phyloP scores from a whole-genome alignment of 2,329 filamentous ascomycete genomes.

The Aspergillus intermedius region DNA sequence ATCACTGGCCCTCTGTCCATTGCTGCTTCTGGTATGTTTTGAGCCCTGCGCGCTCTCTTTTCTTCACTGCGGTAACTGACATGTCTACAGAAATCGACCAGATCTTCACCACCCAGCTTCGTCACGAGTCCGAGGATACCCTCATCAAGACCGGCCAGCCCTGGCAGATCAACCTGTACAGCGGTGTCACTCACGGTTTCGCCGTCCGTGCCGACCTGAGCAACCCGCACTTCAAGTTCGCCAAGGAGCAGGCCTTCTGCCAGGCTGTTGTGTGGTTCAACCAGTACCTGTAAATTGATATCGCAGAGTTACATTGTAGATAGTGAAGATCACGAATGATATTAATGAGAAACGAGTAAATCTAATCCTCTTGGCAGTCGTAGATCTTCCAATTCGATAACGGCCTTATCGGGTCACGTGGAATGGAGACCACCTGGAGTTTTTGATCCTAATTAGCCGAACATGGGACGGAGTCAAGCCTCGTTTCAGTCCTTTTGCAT shows the following conservation, averaged over 20 bases:
- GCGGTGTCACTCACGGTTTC: conserved; percentile 67
- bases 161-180: conserved; percentile 74
- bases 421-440: too few relatives aligned
- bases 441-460: too few relatives aligned
- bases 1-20: conserved; percentile 65
- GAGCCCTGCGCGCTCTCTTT: neutral
- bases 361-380: too few relatives aligned
- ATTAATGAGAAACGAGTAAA: too few relatives aligned
- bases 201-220: conserved; percentile 59
- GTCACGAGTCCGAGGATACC: conserved; percentile 60
- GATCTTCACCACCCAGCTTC: conserved; percentile 59
- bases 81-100: conserved; percentile 49
- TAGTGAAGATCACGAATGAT: too few relatives aligned
- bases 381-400: too few relatives aligned
- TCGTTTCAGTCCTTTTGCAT: too few relatives aligned
- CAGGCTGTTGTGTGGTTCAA: conserved; percentile 77
- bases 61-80: neutral
- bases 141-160: conserved; percentile 51
- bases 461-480: too few relatives aligned
- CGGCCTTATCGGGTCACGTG: too few relatives aligned
- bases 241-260: conserved; percentile 73
- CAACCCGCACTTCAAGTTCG: conserved; percentile 55
- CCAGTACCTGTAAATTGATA: conserved; percentile 43
- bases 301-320: neutral
- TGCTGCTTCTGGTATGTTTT: conserved; percentile 44